Evolutionary conservation across 179 eudicot genomes (phyloP).

Genomic region (Nepenthes alata): DNA sequence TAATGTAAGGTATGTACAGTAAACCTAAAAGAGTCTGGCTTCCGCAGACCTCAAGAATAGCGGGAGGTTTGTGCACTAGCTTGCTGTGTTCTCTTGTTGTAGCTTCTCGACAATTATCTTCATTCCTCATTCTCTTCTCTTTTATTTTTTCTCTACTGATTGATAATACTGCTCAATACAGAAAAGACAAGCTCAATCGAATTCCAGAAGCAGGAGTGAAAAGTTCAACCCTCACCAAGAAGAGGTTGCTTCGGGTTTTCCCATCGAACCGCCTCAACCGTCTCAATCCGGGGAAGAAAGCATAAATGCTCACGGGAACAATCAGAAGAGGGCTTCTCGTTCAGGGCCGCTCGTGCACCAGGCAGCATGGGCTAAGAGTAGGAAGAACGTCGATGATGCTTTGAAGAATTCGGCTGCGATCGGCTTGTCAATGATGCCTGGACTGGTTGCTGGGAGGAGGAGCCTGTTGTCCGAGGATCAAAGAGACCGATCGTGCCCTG

Average conservation of each 20-base stretch:
- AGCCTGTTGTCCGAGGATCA: constrained; percentile 36
- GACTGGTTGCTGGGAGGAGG: constrained; percentile 46
- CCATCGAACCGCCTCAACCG: constrained; percentile 73
- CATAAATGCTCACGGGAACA: constrained; percentile 28
- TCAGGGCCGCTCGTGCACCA: constrained; percentile 82
- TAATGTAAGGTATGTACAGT: no score
- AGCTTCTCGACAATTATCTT: no score
- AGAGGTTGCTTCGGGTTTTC: constrained; percentile 91
- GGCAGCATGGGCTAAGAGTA: constrained; percentile 59
- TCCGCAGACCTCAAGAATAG: no score
- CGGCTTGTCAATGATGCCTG: constrained; percentile 34
- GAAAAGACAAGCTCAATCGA: constrained; percentile 62
- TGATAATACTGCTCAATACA: constrained; percentile 6
- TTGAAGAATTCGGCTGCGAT: constrained; percentile 49
- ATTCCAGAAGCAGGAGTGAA: constrained; percentile 84
- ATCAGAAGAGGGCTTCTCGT: constrained; percentile 72
- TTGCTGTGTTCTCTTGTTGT: no score
- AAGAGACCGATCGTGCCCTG: constrained; percentile 34
- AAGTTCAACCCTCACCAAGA: constrained; percentile 76
- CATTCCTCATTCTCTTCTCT: no score
- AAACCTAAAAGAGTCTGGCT: no score
- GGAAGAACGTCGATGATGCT: constrained; percentile 54
- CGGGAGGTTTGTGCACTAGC: no score
- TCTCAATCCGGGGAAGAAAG: constrained; percentile 53
- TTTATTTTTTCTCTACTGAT: no score